A percentile compares a stretch with the other conserved stretches of the same genome.
Conservation (phyloP, 345 rosid genomes). For the Kandelia obovata region DNA sequence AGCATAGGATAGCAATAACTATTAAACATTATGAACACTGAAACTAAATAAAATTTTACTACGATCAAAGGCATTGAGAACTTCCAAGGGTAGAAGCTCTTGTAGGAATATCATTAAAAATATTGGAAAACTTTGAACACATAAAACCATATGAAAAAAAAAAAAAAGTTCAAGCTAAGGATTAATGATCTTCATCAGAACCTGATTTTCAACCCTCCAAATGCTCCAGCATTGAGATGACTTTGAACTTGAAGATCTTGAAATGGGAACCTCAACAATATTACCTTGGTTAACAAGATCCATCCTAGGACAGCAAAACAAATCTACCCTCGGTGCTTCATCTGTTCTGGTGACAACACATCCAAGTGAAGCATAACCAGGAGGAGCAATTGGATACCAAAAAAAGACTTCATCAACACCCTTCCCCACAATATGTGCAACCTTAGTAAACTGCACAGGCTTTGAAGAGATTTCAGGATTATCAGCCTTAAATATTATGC, state of each 20-base stretch:
- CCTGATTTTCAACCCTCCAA: slow-evolving; percentile 99
- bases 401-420: slow-evolving; percentile 86
- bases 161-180: slow-evolving; percentile 6
- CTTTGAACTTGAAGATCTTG: slow-evolving; percentile 76
- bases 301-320: slow-evolving; percentile 86
- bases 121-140: background rate
- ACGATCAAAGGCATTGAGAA: background rate
- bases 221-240: slow-evolving; percentile 88
- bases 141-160: background rate
- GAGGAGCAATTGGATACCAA: slow-evolving; percentile 97
- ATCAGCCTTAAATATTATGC: slow-evolving; percentile 73
- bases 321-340: slow-evolving; percentile 60
- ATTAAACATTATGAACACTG: slow-evolving; percentile 2
- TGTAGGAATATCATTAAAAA: background rate
- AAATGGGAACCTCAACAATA: slow-evolving; percentile 66
- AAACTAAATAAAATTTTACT: slow-evolving; percentile 4
- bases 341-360: slow-evolving; percentile 78
- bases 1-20: slow-evolving; percentile 18
- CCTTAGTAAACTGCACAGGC: slow-evolving; percentile 88
- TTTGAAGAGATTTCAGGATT: slow-evolving; percentile 75
- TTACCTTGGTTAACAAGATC: slow-evolving; percentile 86
- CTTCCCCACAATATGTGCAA: slow-evolving; percentile 75
- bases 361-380: slow-evolving; percentile 92
- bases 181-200: slow-evolving; percentile 25
- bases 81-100: no score